Conservation (phyloP, 495 filamentous ascomycete species). For the Umbilicaria muhlenbergii region DNA sequence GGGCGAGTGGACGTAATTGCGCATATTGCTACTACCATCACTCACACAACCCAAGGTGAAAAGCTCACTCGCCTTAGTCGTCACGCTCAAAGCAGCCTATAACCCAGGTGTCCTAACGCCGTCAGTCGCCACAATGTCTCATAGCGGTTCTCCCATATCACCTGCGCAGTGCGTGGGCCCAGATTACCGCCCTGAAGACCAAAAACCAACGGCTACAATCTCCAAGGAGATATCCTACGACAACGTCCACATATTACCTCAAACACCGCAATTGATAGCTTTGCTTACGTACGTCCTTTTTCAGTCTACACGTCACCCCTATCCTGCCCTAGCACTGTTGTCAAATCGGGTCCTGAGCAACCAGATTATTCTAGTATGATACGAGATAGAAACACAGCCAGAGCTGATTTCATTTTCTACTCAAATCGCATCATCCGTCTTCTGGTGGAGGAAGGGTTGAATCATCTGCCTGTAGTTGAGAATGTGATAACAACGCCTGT, state of each 20-base stretch:
- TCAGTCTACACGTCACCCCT: slow-evolving; percentile 1
- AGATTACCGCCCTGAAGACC: slow-evolving; percentile 54
- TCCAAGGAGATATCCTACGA: slow-evolving; percentile 68
- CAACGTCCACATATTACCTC: slow-evolving; percentile 79
- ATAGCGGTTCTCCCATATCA: slow-evolving; percentile 18
- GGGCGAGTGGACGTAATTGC: too few relatives aligned
- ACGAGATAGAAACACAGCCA: slow-evolving; percentile 69
- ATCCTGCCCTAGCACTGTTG: background rate
- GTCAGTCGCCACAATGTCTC: slow-evolving; percentile 1
- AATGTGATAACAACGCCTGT: slow-evolving; percentile 83
- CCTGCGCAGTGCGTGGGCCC: slow-evolving; percentile 65
- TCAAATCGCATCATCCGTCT: slow-evolving; percentile 96
- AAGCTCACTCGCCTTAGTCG: too few relatives aligned
- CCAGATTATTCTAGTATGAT: slow-evolving; percentile 55
- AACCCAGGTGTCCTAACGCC: too few relatives aligned
- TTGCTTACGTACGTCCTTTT: slow-evolving; percentile 69
- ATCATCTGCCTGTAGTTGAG: slow-evolving; percentile 83
- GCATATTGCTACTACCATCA: too few relatives aligned
- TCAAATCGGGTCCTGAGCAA: slow-evolving; percentile 11
- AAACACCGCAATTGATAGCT: slow-evolving; percentile 93
- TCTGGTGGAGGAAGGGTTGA: slow-evolving; percentile 94
- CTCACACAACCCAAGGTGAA: too few relatives aligned
- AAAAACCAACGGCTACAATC: slow-evolving; percentile 81
- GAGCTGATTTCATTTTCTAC: slow-evolving; percentile 98
- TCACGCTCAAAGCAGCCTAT: too few relatives aligned